These are phyloP conservation scores for Brettanomyces custersianus DNA, from an alignment of 805 yeast genomes.

Conservation along the genomic window DNA sequence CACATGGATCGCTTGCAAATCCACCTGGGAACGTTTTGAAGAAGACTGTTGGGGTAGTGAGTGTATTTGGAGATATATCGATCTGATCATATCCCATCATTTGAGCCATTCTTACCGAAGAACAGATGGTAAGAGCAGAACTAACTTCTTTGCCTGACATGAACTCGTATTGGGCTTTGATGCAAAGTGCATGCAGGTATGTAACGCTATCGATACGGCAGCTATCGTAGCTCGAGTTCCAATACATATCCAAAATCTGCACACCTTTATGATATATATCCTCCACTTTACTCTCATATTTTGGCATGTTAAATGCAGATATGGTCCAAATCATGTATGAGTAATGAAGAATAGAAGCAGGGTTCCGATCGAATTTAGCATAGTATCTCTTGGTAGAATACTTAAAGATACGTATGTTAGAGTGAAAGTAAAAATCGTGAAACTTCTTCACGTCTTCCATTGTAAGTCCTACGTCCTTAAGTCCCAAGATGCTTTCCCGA, in stretches of 20 bases:
- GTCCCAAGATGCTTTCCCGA: slow-evolving; percentile 5
- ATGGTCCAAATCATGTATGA: slow-evolving; percentile 19
- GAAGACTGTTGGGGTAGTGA: slow-evolving; percentile 12
- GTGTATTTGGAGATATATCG: slow-evolving; percentile 16
- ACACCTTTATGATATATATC: slow-evolving; percentile 13
- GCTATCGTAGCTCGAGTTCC: slow-evolving; percentile 10
- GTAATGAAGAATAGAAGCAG: slow-evolving; percentile 12
- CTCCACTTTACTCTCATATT: slow-evolving; percentile 11
- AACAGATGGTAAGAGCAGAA: slow-evolving; percentile 20
- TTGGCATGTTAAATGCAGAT: slow-evolving; percentile 11
- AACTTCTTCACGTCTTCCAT: slow-evolving; percentile 14
- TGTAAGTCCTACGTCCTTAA: slow-evolving; percentile 14
- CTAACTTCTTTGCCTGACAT: slow-evolving; percentile 17
- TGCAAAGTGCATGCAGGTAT: slow-evolving; percentile 17
- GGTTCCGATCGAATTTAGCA: slow-evolving; percentile 12
- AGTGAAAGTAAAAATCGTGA: slow-evolving; percentile 11
- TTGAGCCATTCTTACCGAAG: slow-evolving; percentile 21
- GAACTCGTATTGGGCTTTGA: slow-evolving; percentile 21
- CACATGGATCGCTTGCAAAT: slow-evolving; percentile 1
- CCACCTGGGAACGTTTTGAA: slow-evolving; percentile 8
- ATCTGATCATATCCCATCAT: slow-evolving; percentile 23
- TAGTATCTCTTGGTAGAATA: slow-evolving; percentile 16
- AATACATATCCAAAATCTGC: slow-evolving; percentile 10
- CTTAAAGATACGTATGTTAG: slow-evolving; percentile 7
- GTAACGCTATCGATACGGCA: slow-evolving; percentile 14